Evolutionary conservation across 257 asterid species (phyloP).

Genomic region (Buddleja alternifolia): DNA sequence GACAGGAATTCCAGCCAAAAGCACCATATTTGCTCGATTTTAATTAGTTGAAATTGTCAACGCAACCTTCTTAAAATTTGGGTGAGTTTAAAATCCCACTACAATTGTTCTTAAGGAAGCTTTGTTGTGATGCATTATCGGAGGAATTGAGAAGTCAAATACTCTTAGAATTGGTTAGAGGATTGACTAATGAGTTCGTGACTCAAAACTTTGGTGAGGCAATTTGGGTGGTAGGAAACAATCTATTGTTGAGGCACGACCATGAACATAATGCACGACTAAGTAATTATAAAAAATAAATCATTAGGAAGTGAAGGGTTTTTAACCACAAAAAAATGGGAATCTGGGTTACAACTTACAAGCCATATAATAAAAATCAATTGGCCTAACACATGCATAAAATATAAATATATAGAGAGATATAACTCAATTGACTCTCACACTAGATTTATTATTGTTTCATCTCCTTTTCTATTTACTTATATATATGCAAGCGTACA

Average conservation of each 20-base stretch:
- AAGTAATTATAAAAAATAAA: no score
- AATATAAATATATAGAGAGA: no score
- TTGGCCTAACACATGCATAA: neutral
- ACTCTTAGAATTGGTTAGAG: conserved; percentile 2
- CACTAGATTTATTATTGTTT: no score
- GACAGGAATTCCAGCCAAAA: no score
- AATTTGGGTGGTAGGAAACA: conserved; percentile 39
- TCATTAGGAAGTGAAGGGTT: neutral
- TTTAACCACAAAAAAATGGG: conserved; percentile 4
- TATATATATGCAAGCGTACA: no score
- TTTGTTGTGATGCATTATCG: conserved; percentile 14
- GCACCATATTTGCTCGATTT: no score
- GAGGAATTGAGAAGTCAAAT: conserved; percentile 14
- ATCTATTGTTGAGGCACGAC: neutral
- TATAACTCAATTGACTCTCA: no score
- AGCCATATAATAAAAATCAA: neutral
- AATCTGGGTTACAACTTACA: neutral
- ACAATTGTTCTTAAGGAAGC: conserved; percentile 14
- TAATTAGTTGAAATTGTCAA: no score
- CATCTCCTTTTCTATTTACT: no score
- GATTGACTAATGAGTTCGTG: conserved; percentile 26
- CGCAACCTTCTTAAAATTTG: no score
- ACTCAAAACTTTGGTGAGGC: conserved; percentile 28
- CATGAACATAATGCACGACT: neutral
- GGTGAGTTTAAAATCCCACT: neutral